A percentile compares a stretch with the other conserved stretches of the same genome.
These are phyloP conservation scores for Dioscorea dumetorum DNA, from an alignment of 106 monocot genomes.

Conservation along the genomic window DNA sequence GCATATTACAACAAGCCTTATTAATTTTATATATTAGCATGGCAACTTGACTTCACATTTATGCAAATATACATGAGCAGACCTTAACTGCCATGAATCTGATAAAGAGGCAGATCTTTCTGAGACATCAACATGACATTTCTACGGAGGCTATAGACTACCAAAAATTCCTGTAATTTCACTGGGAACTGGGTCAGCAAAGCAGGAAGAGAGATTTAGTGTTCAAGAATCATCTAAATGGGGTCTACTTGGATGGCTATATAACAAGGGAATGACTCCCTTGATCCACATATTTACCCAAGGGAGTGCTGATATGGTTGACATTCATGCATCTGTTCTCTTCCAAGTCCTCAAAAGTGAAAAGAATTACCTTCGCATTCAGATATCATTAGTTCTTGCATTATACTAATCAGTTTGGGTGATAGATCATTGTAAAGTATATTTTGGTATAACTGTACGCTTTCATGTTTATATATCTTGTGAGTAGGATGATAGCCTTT, in stretches of 20 bases:
- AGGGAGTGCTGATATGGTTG: constrained; percentile 39
- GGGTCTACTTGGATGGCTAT: constrained; percentile 37
- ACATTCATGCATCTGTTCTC: constrained; percentile 30
- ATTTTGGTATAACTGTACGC: neutral
- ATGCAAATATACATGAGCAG: neutral
- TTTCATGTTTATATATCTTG: neutral
- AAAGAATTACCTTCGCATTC: constrained; percentile 35
- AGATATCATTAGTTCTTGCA: constrained; percentile 10
- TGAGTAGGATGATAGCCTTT: neutral
- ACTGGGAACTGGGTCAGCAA: constrained; percentile 20
- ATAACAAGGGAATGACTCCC: constrained; percentile 15
- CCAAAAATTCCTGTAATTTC: constrained; percentile 31
- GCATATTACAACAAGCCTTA: neutral
- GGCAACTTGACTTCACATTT: neutral
- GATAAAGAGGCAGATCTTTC: constrained; percentile 10
- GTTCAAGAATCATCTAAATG: constrained; percentile 19
- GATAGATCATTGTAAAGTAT: neutral
- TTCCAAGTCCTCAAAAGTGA: constrained; percentile 25
- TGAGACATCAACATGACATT: constrained; percentile 6
- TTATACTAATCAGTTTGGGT: neutral
- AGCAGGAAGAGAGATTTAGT: constrained; percentile 20
- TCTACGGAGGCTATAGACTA: constrained; percentile 11
- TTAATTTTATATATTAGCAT: neutral
- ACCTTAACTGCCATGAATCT: constrained; percentile 14
- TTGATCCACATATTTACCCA: constrained; percentile 30